Conservation (phyloP, 23 red algal genomes). For the Agarophyton chilense region DNA sequence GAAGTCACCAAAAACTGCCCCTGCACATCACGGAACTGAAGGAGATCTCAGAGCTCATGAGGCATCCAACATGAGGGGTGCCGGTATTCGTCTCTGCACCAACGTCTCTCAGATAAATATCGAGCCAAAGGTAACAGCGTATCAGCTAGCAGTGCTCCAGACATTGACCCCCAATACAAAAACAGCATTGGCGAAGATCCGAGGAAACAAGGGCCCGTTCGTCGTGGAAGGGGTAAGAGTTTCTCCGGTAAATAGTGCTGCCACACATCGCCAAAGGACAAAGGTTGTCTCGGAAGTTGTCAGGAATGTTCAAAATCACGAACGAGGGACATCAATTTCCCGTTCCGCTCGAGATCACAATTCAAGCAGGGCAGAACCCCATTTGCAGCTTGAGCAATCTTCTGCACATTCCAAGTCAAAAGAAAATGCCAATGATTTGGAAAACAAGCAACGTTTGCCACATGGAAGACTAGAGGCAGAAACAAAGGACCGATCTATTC, state of each 20-base stretch:
- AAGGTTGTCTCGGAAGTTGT: not conserved
- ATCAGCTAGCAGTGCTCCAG: slow-evolving; percentile 10
- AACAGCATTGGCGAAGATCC: not conserved
- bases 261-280: not conserved
- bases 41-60: not conserved
- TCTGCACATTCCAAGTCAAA: not conserved
- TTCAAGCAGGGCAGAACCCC: not conserved
- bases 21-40: not conserved
- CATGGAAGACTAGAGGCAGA: not conserved
- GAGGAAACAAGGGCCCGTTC: not conserved
- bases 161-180: slow-evolving; percentile 32
- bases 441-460: not conserved
- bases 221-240: not conserved
- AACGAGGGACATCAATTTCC: slow-evolving; percentile 13
- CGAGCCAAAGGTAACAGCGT: not conserved
- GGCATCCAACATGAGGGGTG: not conserved
- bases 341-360: not conserved
- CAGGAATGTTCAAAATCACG: not conserved
- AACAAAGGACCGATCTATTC: not conserved
- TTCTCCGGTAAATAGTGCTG: not conserved
- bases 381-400: not conserved
- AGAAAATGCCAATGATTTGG: not conserved
- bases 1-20: not conserved
- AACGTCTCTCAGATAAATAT: slow-evolving; percentile 12
- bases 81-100: not conserved